Evolutionary conservation across 495 filamentous ascomycete genomes (phyloP), one percentile per base, ranked within the genome.

Genomic region (Cairneyella variabilis): DNA sequence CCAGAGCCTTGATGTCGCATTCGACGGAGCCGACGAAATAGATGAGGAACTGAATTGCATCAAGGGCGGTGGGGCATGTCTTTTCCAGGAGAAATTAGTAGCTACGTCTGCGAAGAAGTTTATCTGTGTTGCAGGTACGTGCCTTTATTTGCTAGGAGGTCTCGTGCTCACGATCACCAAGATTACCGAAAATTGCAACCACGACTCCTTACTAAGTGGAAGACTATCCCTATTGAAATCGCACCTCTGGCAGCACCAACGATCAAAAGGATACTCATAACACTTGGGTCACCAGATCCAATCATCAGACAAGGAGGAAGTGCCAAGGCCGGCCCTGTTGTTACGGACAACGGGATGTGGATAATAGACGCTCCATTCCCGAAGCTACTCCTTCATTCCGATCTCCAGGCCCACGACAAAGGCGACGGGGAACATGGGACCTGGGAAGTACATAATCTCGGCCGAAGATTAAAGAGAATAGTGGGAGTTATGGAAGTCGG

Each of bases 71-170:
- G 93, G 93, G 39, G 93, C 91, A 23, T 98, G 95, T 69, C 71
- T 97, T 53, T 97, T 95, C 77, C 95, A 97, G 71, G 93, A 98
- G 75, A 98, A 98, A 74, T 74, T 98, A 20, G 92, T 98, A 12
- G 91, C 91, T 3, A 80, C 87, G 27, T 79, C 83, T 50, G 86
- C 91, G 1, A 85, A 82, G 72, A 87, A 91, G 61, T 97, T 98
- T 64, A 81, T 98, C 49, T 93, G 89, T 63, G 95, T 97, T 48
- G 93, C 95, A 27, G 90, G 86, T 88, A 65, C 54, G 74, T 65
- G n/a, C n/a, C n/a, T n/a, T n/a, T n/a, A n/a, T n/a, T n/a, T n/a
- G n/a, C n/a, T n/a, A n/a, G n/a, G n/a, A n/a, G n/a, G n/a, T n/a
- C n/a, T n/a, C n/a, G n/a, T n/a, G n/a, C n/a, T n/a, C n/a, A n/a